Base-by-base conservation (phyloP, 495 filamentous ascomycete species). In the Annulohypoxylon bovei region DNA sequence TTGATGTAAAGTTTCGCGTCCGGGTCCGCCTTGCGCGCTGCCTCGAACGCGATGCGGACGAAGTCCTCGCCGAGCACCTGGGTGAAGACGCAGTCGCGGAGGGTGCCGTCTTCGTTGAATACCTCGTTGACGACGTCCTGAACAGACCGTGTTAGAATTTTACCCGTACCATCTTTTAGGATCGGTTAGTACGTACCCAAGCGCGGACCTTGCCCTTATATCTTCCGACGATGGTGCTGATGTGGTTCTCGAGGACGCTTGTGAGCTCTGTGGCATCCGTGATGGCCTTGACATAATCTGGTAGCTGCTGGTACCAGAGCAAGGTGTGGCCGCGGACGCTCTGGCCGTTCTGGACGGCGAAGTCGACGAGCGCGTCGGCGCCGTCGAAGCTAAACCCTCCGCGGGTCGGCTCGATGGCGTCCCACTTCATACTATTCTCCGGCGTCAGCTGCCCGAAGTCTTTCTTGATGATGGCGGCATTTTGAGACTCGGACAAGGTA, bases 121-220 rank as follows among this genome's bases (percentile, higher is more conserved):
- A 89, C 86, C 79, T 90, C 87, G 79, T 91, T 89, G 53, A 88
- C 82, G 27, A 90, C 88, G 67, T 90, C 88, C 83, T 85, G 7
- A 14, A 28, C 20, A 14, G n/a, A 14, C 2, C 20, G 8, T 44
- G 33, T 59, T 59, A 60, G 25, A 23, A 16, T 30, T 6, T 32
- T 16, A 11, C 37, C 11, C 14, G 8, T 42, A 18, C 16, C 4
- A 12, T 25, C 6, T 0, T 20, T 25, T 28, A 23, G 7, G 12
- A 11, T 54, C 1, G 73, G 16, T 64, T 56, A 35, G 68, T 71
- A 58, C 68, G 12, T 62, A 83, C 80, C 85, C 85, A 87, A 46
- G 68, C 22, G 37, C 68, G 68, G 22, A 62, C 37, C 68, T 71
- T 75, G 8, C 84, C 85, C 72, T 84, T 84, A 64, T 82, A 87